These are phyloP conservation scores for Hanseniaspora pseudoguilliermondii DNA, from an alignment of 805 yeast genomes.

Conservation along the genomic window DNA sequence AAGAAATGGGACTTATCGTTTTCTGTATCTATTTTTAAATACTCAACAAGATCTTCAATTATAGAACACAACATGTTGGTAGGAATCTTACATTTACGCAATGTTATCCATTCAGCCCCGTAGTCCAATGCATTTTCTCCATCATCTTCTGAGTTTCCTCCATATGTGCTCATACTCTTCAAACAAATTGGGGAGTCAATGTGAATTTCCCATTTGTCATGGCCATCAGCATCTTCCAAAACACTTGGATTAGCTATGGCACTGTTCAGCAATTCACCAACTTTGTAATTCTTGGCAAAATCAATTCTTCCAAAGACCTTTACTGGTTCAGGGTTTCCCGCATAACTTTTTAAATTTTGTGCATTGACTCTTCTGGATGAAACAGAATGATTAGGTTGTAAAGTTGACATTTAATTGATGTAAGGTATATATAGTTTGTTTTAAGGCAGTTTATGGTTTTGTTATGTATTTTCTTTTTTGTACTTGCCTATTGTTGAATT, in stretches of 20 bases:
- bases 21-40: constrained; percentile 2
- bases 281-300: constrained; percentile 8
- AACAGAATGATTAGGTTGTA: constrained; percentile 6
- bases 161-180: not conserved
- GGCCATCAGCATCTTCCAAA: constrained; percentile 7
- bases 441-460: not conserved
- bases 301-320: constrained; percentile 12
- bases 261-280: not conserved
- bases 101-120: constrained; percentile 11
- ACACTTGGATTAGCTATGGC: not conserved
- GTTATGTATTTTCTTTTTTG: no score
- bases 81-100: constrained; percentile 11
- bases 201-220: constrained; percentile 8
- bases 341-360: constrained; percentile 8
- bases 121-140: not conserved
- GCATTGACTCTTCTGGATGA: constrained; percentile 13
- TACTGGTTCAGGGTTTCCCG: constrained; percentile 10
- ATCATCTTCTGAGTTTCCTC: not conserved
- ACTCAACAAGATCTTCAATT: not conserved
- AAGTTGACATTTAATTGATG: not conserved
- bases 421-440: not conserved
- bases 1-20: constrained; percentile 3
- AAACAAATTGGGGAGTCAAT: constrained; percentile 7
- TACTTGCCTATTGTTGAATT: no score
- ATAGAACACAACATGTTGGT: constrained; percentile 7